phyloP scores from a whole-genome alignment of 192 early-diverging fungal species.

The Coemansia sp. region DNA sequence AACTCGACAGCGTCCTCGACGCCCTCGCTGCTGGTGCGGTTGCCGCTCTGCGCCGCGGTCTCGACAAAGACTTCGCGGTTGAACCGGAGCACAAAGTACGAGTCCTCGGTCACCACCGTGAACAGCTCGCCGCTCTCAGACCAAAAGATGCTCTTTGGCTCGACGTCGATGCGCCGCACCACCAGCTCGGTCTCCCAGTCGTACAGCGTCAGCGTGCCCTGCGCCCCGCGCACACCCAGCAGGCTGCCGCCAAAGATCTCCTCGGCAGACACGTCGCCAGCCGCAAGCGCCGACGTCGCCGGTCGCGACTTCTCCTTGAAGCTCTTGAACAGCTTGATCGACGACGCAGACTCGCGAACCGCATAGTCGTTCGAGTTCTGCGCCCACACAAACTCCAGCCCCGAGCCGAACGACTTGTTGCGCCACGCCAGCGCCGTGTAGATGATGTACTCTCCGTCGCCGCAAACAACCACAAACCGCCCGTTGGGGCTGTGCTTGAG shows the following conservation, averaged over 20 bases:
- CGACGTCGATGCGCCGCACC: slow-evolving; percentile 93
- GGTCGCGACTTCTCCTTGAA: slow-evolving; percentile 87
- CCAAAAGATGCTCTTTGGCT: slow-evolving; percentile 89
- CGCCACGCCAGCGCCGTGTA: slow-evolving; percentile 99
- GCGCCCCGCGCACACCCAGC: slow-evolving; percentile 77
- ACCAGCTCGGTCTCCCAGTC: slow-evolving; percentile 95
- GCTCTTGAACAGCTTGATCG: slow-evolving; percentile 88
- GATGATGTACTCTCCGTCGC: slow-evolving; percentile 99
- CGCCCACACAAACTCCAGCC: slow-evolving; percentile 97
- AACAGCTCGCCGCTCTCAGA: slow-evolving; percentile 92
- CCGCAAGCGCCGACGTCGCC: slow-evolving; percentile 58
- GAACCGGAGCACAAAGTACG: slow-evolving; percentile 93
- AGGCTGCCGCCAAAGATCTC: slow-evolving; percentile 94
- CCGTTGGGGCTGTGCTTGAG: slow-evolving; percentile 97
- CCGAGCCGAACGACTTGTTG: slow-evolving; percentile 98
- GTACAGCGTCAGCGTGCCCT: slow-evolving; percentile 85
- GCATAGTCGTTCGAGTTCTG: slow-evolving; percentile 95
- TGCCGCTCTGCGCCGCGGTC: slow-evolving; percentile 69
- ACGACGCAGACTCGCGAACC: slow-evolving; percentile 90
- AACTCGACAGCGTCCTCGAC: slow-evolving; percentile 97
- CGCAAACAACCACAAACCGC: slow-evolving; percentile 97
- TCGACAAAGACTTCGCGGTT: slow-evolving; percentile 82
- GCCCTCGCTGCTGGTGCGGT: slow-evolving; percentile 82
- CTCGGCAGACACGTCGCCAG: slow-evolving; percentile 83
- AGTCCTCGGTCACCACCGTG: slow-evolving; percentile 89